Conservation (phyloP, 805 yeast genomes). For the Torulaspora gathmanii region DNA sequence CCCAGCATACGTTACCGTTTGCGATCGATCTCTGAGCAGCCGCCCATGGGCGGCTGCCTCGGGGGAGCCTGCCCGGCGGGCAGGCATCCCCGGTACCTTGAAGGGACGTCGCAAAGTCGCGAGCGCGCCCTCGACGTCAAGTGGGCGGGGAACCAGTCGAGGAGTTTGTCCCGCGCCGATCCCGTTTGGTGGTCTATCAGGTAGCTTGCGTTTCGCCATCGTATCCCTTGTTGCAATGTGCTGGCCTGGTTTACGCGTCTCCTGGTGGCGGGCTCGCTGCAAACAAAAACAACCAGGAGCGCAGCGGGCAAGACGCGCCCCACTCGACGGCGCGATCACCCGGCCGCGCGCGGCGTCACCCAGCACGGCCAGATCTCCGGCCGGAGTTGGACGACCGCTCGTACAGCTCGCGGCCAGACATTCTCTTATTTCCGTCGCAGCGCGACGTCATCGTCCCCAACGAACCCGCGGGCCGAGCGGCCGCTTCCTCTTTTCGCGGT, state of each 20-base stretch:
- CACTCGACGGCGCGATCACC: too few relatives aligned
- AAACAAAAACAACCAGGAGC: neutral
- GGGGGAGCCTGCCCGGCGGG: neutral
- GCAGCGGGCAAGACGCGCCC: too few relatives aligned
- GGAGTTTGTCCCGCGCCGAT: slow-evolving; percentile 70
- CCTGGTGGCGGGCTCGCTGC: neutral
- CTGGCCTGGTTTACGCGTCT: too few relatives aligned
- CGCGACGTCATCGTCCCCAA: neutral
- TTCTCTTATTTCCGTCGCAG: neutral
- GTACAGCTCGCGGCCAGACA: too few relatives aligned
- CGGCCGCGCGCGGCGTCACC: too few relatives aligned
- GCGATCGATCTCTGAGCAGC: slow-evolving; percentile 29
- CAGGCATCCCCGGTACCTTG: slow-evolving; percentile 51
- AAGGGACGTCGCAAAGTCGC: slow-evolving; percentile 60
- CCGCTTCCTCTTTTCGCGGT: neutral
- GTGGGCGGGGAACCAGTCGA: slow-evolving; percentile 50
- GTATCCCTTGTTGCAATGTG: too few relatives aligned
- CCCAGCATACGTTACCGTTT: slow-evolving; percentile 40
- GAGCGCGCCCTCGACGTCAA: slow-evolving; percentile 49
- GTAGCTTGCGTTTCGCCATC: slow-evolving; percentile 40
- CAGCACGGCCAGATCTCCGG: too few relatives aligned
- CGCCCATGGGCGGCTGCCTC: slow-evolving; percentile 12
- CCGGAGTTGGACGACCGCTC: too few relatives aligned
- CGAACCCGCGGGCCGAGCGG: neutral
- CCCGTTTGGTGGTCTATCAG: slow-evolving; percentile 43